Evolutionary conservation across 108 stramenopile species (phyloP).

Genomic region (Aurantiochytrium sp.): DNA sequence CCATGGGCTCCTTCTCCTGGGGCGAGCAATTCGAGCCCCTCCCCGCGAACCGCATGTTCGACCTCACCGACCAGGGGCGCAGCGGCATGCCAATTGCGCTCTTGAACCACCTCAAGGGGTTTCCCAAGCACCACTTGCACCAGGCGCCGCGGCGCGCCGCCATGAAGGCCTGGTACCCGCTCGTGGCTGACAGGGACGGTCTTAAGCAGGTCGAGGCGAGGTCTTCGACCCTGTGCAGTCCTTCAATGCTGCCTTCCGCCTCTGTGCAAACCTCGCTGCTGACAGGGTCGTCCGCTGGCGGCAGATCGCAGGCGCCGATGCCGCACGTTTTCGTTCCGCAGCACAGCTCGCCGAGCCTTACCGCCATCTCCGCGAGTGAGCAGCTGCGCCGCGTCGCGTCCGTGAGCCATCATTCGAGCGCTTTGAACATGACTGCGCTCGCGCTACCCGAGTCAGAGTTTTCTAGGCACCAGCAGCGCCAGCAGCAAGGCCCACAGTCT

Average conservation of each 20-base stretch:
- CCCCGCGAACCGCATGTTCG: not conserved
- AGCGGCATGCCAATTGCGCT: conserved; percentile 1
- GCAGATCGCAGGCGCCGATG: too few species aligned
- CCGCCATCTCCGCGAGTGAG: not conserved
- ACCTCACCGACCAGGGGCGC: not conserved
- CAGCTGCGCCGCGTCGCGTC: not conserved
- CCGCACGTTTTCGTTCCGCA: not conserved
- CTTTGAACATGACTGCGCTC: not conserved
- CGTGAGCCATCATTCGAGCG: too few species aligned
- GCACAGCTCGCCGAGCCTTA: not conserved
- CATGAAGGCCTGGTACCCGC: conserved; percentile 11
- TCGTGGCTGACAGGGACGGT: not conserved
- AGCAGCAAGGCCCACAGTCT: not conserved
- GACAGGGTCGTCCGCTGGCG: too few species aligned
- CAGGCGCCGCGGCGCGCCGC: not conserved
- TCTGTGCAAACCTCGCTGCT: too few species aligned
- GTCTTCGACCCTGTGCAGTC: too few species aligned
- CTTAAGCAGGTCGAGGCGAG: too few species aligned
- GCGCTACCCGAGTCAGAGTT: not conserved
- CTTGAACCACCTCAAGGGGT: not conserved
- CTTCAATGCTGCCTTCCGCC: too few species aligned
- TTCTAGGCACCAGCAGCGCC: not conserved
- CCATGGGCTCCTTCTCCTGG: not conserved
- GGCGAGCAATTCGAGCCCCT: conserved; percentile 25
- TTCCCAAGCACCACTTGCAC: not conserved